These are phyloP conservation scores for Rosa multiflora DNA, from an alignment of 306 rosid species.

Conservation along the genomic window DNA sequence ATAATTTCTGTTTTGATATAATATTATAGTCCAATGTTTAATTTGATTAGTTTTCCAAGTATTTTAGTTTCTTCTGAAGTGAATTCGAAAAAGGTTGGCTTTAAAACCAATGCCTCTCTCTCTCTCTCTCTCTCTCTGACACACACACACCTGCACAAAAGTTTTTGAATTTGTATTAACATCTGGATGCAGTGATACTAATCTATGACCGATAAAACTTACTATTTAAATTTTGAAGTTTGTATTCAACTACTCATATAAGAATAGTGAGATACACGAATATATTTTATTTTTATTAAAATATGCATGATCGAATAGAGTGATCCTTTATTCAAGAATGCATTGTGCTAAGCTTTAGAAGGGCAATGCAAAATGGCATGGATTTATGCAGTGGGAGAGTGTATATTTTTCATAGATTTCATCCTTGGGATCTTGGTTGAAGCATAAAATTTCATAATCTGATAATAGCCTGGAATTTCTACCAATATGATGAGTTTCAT, in stretches of 20 bases:
- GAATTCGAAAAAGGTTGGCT: slow-evolving; percentile 72
- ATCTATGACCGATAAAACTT: background rate
- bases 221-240: background rate
- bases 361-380: background rate
- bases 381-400: background rate
- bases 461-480: background rate
- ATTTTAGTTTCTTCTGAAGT: slow-evolving; percentile 37
- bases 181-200: background rate
- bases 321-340: background rate
- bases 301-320: background rate
- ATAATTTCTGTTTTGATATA: too few species aligned
- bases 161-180: background rate
- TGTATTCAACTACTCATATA: background rate
- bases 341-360: background rate
- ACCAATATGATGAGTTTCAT: background rate
- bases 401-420: background rate
- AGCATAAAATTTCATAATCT: background rate
- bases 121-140: slow-evolving; percentile 21
- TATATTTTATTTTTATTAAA: background rate
- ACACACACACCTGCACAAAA: background rate
- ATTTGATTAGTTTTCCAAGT: too few species aligned
- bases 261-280: background rate
- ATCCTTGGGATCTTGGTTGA: background rate
- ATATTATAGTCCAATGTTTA: too few species aligned
- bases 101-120: slow-evolving; percentile 13